Evolutionary conservation across 2,329 filamentous ascomycete genomes (phyloP).

Genomic region (Xylariaceae sp.): DNA sequence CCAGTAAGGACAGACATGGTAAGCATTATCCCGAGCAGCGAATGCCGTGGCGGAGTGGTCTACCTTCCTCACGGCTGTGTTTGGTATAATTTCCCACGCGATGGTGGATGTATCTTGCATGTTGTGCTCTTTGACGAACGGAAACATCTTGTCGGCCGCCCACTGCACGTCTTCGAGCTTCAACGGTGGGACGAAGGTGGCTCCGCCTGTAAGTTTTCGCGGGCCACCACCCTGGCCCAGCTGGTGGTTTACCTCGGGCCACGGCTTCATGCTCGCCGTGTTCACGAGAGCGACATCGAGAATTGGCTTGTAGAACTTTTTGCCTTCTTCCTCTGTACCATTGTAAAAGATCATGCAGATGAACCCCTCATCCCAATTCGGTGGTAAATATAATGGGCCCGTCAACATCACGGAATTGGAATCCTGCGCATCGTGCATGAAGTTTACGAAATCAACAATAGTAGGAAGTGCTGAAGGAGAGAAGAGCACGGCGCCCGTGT

Average conservation of each 20-base stretch:
- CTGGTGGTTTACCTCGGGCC: constrained; percentile 45
- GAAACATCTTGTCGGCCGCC: constrained; percentile 41
- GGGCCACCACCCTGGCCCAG: constrained; percentile 43
- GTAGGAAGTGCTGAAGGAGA: constrained; percentile 31
- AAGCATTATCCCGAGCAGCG: constrained; percentile 51
- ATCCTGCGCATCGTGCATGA: constrained; percentile 39
- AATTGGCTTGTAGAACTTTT: constrained; percentile 44
- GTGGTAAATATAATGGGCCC: constrained; percentile 31
- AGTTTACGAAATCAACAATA: constrained; percentile 39
- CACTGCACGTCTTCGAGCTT: constrained; percentile 41
- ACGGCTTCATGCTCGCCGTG: constrained; percentile 48
- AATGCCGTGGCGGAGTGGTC: constrained; percentile 48
- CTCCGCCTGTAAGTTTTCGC: constrained; percentile 48
- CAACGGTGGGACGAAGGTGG: constrained; percentile 51
- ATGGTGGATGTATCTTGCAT: constrained; percentile 42
- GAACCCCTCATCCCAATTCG: not conserved
- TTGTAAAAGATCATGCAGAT: constrained; percentile 45
- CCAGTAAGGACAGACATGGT: constrained; percentile 49
- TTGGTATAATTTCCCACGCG: constrained; percentile 51
- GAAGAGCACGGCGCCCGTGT: constrained; percentile 39
- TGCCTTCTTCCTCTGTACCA: constrained; percentile 44
- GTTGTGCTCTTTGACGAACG: constrained; percentile 29
- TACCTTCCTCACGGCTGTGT: constrained; percentile 46
- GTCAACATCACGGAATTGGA: constrained; percentile 29
- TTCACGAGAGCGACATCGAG: constrained; percentile 47